phyloP scores from a whole-genome alignment of 495 filamentous ascomycete species.

The Xylaria nigripes region DNA sequence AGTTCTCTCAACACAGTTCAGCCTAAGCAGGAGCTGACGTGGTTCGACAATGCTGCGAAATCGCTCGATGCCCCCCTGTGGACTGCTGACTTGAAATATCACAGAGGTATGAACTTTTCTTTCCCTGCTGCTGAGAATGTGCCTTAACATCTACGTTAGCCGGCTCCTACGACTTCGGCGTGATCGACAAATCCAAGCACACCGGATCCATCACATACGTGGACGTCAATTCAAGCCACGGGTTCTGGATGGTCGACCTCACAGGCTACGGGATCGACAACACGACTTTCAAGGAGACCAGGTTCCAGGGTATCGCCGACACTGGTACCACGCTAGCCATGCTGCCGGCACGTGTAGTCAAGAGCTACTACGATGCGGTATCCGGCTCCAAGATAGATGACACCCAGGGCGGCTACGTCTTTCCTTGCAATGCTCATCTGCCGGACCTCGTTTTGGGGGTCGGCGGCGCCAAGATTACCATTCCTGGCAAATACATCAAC shows the following conservation, averaged over 20 bases:
- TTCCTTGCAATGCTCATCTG: constrained; percentile 49
- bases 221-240: constrained; percentile 47
- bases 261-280: constrained; percentile 53
- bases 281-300: constrained; percentile 22
- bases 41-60: constrained; percentile 59
- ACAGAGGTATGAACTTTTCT: constrained; percentile 22
- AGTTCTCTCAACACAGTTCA: constrained; percentile 59
- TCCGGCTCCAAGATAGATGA: constrained; percentile 36
- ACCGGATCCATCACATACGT: constrained; percentile 55
- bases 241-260: constrained; percentile 62
- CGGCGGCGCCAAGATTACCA: constrained; percentile 35
- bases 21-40: constrained; percentile 54
- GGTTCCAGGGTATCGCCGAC: constrained; percentile 46
- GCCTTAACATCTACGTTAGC: constrained; percentile 22
- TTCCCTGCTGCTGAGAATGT: background rate
- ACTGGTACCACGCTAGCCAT: constrained; percentile 66
- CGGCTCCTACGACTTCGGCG: constrained; percentile 67
- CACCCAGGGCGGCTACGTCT: constrained; percentile 52
- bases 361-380: constrained; percentile 55
- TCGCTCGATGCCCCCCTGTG: constrained; percentile 53
- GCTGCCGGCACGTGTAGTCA: constrained; percentile 45
- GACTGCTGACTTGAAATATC: constrained; percentile 58
- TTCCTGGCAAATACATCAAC: constrained; percentile 50
- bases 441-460: constrained; percentile 56
- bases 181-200: constrained; percentile 53